These are phyloP conservation scores for Tagetes erecta DNA, from an alignment of 129 eudicot genomes.

Conservation along the genomic window DNA sequence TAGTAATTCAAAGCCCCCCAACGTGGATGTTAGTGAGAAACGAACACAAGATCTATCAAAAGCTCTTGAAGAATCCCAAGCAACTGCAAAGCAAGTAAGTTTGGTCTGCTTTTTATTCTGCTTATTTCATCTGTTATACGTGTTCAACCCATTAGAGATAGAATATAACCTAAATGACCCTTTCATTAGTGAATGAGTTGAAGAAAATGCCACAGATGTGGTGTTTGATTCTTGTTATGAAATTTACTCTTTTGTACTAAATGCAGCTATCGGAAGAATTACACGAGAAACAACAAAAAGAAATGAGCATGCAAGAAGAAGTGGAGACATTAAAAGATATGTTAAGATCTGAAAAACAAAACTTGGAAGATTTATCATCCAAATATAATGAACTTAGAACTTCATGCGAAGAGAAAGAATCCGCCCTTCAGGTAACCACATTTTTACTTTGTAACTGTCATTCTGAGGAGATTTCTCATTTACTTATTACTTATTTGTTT, in stretches of 20 bases:
- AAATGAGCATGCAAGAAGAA: slow-evolving; percentile 59
- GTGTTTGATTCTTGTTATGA: background rate
- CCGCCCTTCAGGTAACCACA: slow-evolving; percentile 65
- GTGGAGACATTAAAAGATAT: slow-evolving; percentile 59
- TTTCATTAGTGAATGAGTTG: background rate
- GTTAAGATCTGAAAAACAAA: slow-evolving; percentile 60
- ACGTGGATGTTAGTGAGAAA: slow-evolving; percentile 64
- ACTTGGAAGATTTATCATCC: slow-evolving; percentile 51
- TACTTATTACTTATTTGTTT: background rate
- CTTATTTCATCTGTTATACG: background rate
- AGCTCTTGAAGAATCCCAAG: slow-evolving; percentile 87
- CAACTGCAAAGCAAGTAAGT: slow-evolving; percentile 63
- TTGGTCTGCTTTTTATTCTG: background rate
- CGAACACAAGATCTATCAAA: slow-evolving; percentile 73
- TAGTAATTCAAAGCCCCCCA: slow-evolving; percentile 49
- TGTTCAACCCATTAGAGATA: background rate
- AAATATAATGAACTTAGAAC: slow-evolving; percentile 59
- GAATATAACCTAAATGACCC: background rate
- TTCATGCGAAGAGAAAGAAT: slow-evolving; percentile 65
- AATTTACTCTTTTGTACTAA: slow-evolving; percentile 16
- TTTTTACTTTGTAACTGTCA: background rate
- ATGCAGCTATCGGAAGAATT: slow-evolving; percentile 69
- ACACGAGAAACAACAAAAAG: slow-evolving; percentile 62
- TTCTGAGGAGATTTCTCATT: background rate
- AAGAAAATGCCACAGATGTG: background rate